Percentiles rank a stretch among this genome's conserved stretches.
Conservation (phyloP, 2,329 filamentous ascomycete genomes). For the Cadophora malorum region DNA sequence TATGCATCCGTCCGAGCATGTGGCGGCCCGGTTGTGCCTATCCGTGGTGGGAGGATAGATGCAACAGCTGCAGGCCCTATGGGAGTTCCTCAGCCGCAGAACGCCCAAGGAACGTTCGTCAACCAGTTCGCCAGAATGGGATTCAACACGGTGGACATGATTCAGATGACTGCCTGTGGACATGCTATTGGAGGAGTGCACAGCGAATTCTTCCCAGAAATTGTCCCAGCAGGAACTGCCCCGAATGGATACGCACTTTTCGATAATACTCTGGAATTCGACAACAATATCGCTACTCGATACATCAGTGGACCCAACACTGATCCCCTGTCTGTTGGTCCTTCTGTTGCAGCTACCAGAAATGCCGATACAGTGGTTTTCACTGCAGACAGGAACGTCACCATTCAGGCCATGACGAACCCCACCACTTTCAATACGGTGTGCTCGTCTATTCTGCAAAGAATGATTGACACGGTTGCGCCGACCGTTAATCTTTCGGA, state of each 20-base stretch:
- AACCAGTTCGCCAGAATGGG: slow-evolving; percentile 65
- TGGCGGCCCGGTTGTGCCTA: slow-evolving; percentile 60
- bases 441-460: slow-evolving; percentile 60
- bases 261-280: slow-evolving; percentile 60
- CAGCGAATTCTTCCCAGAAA: slow-evolving; percentile 57
- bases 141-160: slow-evolving; percentile 63
- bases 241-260: slow-evolving; percentile 51
- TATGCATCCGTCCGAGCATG: slow-evolving; percentile 65
- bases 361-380: slow-evolving; percentile 62
- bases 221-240: slow-evolving; percentile 54
- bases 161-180: slow-evolving; percentile 65
- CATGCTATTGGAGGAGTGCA: slow-evolving; percentile 68
- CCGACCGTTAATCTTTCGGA: slow-evolving; percentile 56
- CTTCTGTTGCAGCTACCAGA: slow-evolving; percentile 51
- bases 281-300: slow-evolving; percentile 63
- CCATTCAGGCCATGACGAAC: slow-evolving; percentile 56
- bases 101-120: slow-evolving; percentile 57
- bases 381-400: slow-evolving; percentile 60
- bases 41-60: slow-evolving; percentile 61
- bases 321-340: slow-evolving; percentile 62
- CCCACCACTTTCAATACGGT: slow-evolving; percentile 52
- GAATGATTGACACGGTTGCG: slow-evolving; percentile 68
- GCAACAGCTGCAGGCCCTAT: slow-evolving; percentile 53
- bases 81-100: slow-evolving; percentile 64
- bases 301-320: slow-evolving; percentile 60